These are phyloP conservation scores for Chrysochromulina parva DNA, from an alignment of 78 protist genomes.

Conservation along the genomic window DNA sequence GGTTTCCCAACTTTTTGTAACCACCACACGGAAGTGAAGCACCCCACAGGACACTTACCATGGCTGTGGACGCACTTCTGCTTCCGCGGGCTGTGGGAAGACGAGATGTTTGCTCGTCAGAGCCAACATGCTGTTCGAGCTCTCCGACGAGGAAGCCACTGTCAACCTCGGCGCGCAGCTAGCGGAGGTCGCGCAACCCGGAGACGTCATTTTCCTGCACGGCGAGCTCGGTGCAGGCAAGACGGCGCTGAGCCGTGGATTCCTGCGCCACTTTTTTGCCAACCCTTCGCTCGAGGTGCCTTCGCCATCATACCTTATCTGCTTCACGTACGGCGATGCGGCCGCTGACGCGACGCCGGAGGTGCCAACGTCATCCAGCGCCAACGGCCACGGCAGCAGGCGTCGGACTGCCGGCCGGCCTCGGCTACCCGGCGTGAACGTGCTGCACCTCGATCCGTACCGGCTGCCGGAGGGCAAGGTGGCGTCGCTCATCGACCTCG, in stretches of 20 bases:
- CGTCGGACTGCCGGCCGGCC: background rate
- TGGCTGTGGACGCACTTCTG: too few species aligned
- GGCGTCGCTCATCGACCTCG: background rate
- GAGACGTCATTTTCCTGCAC: slow-evolving; percentile 7
- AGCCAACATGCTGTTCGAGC: too few species aligned
- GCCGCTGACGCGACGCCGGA: background rate
- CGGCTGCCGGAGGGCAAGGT: slow-evolving; percentile 18
- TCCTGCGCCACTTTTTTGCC: background rate
- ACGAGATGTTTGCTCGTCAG: too few species aligned
- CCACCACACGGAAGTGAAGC: too few species aligned
- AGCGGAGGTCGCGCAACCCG: background rate
- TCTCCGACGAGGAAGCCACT: too few species aligned
- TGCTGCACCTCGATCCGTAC: slow-evolving; percentile 12
- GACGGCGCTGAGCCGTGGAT: background rate
- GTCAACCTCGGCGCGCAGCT: too few species aligned
- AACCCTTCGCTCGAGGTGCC: background rate
- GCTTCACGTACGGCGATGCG: background rate
- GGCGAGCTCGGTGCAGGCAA: slow-evolving; percentile 18
- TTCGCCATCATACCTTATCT: slow-evolving; percentile 8
- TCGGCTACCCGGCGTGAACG: background rate
- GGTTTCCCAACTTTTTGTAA: too few species aligned
- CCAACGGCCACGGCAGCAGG: background rate
- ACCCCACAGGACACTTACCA: too few species aligned
- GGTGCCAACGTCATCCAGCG: too few species aligned
- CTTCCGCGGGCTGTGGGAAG: too few species aligned